These are phyloP conservation scores for Fomes fomentarius DNA, from an alignment of 1,284 basidiomycete species.

Conservation along the genomic window DNA sequence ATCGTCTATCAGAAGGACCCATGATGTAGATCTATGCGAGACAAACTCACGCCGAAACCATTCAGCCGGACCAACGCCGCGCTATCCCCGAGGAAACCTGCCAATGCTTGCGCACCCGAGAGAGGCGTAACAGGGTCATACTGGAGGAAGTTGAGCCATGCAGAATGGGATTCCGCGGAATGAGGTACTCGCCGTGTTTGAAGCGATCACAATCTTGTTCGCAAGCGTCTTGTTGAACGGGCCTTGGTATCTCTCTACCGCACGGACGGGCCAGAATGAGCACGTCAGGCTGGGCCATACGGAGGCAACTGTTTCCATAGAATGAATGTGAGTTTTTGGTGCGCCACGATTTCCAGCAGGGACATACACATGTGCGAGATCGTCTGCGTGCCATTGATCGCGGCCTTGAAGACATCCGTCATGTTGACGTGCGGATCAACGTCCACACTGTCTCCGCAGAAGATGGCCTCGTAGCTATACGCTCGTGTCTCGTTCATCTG, in stretches of 20 bases:
- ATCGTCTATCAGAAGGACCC: too few relatives aligned
- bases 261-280: constrained; percentile 24
- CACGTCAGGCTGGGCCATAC: constrained; percentile 14
- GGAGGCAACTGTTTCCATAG: constrained; percentile 15
- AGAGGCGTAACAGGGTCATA: constrained; percentile 26
- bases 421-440: too few relatives aligned
- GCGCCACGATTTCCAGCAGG: too few relatives aligned
- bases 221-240: constrained; percentile 27
- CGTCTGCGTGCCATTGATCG: too few relatives aligned
- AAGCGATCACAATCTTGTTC: constrained; percentile 24
- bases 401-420: too few relatives aligned
- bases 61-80: constrained; percentile 20
- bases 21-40: too few relatives aligned
- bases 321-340: too few relatives aligned
- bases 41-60: constrained; percentile 21
- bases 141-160: neutral
- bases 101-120: constrained; percentile 12
- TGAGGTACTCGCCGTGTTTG: constrained; percentile 17
- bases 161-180: too few relatives aligned
- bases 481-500: too few relatives aligned
- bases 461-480: too few relatives aligned
- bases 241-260: constrained; percentile 28
- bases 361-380: too few relatives aligned
- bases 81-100: constrained; percentile 17
- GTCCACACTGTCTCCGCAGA: too few relatives aligned